Evolutionary conservation across 257 asterid species (phyloP), one percentile per base, ranked within the genome.

Genomic region (Nemophila menziesii): DNA sequence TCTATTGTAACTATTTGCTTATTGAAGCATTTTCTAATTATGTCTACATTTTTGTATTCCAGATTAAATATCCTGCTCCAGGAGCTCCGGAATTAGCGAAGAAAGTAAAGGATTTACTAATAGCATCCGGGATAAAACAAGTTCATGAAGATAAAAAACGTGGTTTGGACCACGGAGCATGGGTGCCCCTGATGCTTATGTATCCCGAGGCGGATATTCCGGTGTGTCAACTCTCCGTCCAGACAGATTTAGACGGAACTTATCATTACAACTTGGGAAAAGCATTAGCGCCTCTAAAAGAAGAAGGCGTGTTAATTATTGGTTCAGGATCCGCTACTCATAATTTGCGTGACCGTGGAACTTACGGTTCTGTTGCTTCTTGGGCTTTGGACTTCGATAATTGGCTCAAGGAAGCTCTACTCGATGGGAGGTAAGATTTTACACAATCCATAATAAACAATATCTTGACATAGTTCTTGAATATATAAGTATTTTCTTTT

Each of bases 371-470:
- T 64, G 72, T 58, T 49, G 70, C 38, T 27, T 16, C 55, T 7
- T 74, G 82, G 82, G 78, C 82, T 0, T 20, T 11, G 11, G 73
- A 74, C 36, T 74, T 74, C 33, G 82, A 70, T 8, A 53, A 16
- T 1, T 74, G 82, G 82, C 55, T 74, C 46, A 61, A 46, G 57
- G 73, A 29, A 29, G 8, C 36, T 29, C 36, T 29, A 10, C 36
- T 29, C 9, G 12, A 7, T 5, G 36, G 36, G 12, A 29, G 36
- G 36, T 29, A 29, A 29, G 36, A 29, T 29, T 13, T 29, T 29
- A 42, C 11, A 67, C 72, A 10, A 29, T 29, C 2, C 5, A 29
- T 13, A 7, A 7, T 2, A 7, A 7, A 2, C 8, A 29, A 2
- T 29, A 29, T 29, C 12, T 29, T 29, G 12, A 7, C 36, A 29